phyloP scores from a whole-genome alignment of 1,139 yeast species.

The Blastobotrys aristatus region DNA sequence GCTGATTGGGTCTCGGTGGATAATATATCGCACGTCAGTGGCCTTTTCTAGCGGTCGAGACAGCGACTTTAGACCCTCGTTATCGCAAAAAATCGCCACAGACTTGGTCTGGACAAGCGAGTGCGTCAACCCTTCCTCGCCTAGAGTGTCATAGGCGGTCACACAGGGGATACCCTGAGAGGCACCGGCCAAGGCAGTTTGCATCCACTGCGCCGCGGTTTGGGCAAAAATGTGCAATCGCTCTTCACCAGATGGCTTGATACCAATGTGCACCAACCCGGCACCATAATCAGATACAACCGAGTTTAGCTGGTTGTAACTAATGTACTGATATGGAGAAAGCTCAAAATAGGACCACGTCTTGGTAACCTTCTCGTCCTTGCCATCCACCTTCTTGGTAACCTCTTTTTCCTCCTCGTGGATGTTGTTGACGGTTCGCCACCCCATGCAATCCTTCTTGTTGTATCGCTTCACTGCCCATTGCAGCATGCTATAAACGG shows the following conservation, averaged over 20 bases:
- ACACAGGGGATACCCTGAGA: conserved; percentile 81
- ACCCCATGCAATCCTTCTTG: conserved; percentile 59
- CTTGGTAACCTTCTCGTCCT: conserved; percentile 65
- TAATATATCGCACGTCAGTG: conserved; percentile 55
- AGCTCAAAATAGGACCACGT: conserved; percentile 84
- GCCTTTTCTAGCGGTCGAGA: conserved; percentile 69
- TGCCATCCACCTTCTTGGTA: conserved; percentile 73
- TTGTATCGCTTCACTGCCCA: conserved; percentile 62
- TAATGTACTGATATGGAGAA: conserved; percentile 62
- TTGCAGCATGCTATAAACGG: conserved; percentile 63
- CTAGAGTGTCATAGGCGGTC: conserved; percentile 95
- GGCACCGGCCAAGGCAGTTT: conserved; percentile 71
- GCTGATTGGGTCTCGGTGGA: conserved; percentile 63
- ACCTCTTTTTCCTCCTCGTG: conserved; percentile 74
- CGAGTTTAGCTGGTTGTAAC: conserved; percentile 53
- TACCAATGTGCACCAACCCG: conserved; percentile 73
- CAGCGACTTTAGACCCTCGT: conserved; percentile 59
- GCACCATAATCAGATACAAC: conserved; percentile 57
- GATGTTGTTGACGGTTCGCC: conserved; percentile 69
- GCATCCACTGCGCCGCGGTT: conserved; percentile 85
- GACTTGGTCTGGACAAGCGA: conserved; percentile 80
- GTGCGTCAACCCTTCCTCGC: conserved; percentile 85
- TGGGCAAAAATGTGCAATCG: conserved; percentile 80
- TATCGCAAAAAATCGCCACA: conserved; percentile 77
- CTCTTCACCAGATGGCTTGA: conserved; percentile 56